Base-by-base conservation (phyloP, 768 basidiomycete genomes). In the Gelatoporia subvermispora region DNA sequence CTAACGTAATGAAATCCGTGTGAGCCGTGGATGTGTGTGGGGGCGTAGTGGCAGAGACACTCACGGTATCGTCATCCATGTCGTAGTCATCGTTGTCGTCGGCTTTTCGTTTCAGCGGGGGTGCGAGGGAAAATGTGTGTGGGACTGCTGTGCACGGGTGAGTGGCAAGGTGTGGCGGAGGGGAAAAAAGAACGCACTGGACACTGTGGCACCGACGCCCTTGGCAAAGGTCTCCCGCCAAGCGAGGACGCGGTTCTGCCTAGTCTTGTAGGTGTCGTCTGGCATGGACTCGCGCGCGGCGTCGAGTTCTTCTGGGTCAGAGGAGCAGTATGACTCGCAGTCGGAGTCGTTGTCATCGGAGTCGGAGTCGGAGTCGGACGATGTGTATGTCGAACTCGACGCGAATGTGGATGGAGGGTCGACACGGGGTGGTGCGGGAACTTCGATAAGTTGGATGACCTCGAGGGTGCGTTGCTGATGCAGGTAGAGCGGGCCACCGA, bases 401-500 rank as follows among this genome's bases (percentile, higher is more conserved):
- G 66, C 72, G 54, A 51, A 59, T 48, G 58, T 57, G 56, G 54
- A 62, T 60, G 60, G 67, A 41, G 69, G 63, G 38, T 73, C 66
- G 42, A 58, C 68, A 35, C 71, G 67, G 13, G 72, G 67, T 0
- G 84, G 84, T 1, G 84, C 74, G 0, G 78, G 63, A 8, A 75
- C 81, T 59, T 88, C 85, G 43, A 81, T 79, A 65, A 88, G 85
- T 68, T 87, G 79, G 44, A 88, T 88, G 68, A 86, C 80, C 62
- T 82, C 77, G 18, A 81, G 66, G 18, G 75, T 62, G 61, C 77
- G 73, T 1, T 73, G 77, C 49, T 77, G 55, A 54, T 52, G 57
- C 47, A 61, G 60, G 71, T 78, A 71, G 52, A 63, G 56, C n/a
- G 68, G 51, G 56, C 58, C 51, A 50, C 64, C 62, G 53, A 65